Percentiles rank a stretch among this genome's conserved stretches.
Conservation (phyloP, 202 grass and related monocot species). For the Eragrostis tef region DNA sequence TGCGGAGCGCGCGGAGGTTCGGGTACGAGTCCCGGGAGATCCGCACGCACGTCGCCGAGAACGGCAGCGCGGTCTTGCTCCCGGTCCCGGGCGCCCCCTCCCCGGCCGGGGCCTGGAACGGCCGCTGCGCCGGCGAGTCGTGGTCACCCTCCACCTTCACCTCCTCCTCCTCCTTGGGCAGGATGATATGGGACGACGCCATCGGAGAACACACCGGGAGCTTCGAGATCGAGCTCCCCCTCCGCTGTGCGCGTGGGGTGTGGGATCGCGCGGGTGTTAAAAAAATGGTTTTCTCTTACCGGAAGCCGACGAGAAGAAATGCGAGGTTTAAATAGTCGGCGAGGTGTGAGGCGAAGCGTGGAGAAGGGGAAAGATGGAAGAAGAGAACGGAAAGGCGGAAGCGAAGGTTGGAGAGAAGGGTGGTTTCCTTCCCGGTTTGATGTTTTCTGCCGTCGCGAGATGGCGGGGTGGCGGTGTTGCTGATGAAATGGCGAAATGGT, state of each 20-base stretch:
- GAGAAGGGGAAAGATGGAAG: slow-evolving; percentile 45
- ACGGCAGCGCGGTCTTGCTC: slow-evolving; percentile 50
- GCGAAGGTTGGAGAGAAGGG: background rate
- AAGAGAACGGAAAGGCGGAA: background rate
- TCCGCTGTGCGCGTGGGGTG: background rate
- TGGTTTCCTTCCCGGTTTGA: slow-evolving; percentile 27
- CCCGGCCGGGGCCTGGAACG: slow-evolving; percentile 14
- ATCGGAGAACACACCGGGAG: background rate
- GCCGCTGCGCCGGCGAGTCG: slow-evolving; percentile 48
- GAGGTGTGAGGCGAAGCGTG: slow-evolving; percentile 35
- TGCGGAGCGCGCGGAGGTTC: slow-evolving; percentile 60
- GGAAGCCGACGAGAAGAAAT: background rate
- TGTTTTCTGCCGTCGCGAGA: slow-evolving; percentile 27
- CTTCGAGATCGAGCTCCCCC: background rate
- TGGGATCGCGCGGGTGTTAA: slow-evolving; percentile 1
- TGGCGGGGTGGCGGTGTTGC: background rate
- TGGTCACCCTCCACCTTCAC: slow-evolving; percentile 53
- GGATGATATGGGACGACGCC: slow-evolving; percentile 62
- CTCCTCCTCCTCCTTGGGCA: slow-evolving; percentile 53
- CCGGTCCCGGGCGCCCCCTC: slow-evolving; percentile 7
- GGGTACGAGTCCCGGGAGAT: slow-evolving; percentile 74
- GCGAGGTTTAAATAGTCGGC: slow-evolving; percentile 44
- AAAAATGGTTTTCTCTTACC: background rate
- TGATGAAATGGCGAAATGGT: background rate
- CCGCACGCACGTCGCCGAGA: slow-evolving; percentile 71